Percentiles rank a stretch among this genome's conserved stretches.
These are phyloP conservation scores for Eustoma russellianum DNA, from an alignment of 257 asterid genomes.

Conservation along the genomic window DNA sequence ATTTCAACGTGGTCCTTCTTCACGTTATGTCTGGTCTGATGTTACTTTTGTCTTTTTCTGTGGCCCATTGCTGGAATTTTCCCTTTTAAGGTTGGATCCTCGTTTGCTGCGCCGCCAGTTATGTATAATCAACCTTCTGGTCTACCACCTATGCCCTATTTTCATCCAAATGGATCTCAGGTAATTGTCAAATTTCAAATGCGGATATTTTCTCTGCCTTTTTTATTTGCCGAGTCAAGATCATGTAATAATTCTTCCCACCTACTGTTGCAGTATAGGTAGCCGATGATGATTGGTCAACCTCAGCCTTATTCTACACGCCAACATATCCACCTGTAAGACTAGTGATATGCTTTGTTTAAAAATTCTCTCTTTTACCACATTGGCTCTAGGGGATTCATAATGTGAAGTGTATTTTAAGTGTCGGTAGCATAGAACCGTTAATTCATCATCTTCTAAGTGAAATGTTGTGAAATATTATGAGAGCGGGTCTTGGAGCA, in stretches of 20 bases:
- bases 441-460: too few species aligned
- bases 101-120: constrained; percentile 59
- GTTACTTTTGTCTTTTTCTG: neutral
- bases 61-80: neutral
- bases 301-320: constrained; percentile 75
- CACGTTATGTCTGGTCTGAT: neutral
- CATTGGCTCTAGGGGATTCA: too few species aligned
- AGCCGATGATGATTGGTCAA: constrained; percentile 87
- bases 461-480: too few species aligned
- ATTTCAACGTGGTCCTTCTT: neutral
- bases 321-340: constrained; percentile 62
- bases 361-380: too few species aligned
- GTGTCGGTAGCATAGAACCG: too few species aligned
- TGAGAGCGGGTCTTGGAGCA: too few species aligned
- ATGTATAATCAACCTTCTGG: too few species aligned
- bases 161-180: constrained; percentile 92
- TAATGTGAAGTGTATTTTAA: too few species aligned
- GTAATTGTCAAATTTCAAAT: constrained; percentile 25
- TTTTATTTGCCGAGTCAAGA: too few species aligned
- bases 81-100: constrained; percentile 53
- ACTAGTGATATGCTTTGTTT: constrained; percentile 1
- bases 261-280: constrained; percentile 54
- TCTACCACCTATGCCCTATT: too few species aligned
- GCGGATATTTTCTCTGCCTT: neutral
- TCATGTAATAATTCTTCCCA: neutral